Evolutionary conservation across 1,284 basidiomycete species (phyloP).

Genomic region (Austroboletus niveus): DNA sequence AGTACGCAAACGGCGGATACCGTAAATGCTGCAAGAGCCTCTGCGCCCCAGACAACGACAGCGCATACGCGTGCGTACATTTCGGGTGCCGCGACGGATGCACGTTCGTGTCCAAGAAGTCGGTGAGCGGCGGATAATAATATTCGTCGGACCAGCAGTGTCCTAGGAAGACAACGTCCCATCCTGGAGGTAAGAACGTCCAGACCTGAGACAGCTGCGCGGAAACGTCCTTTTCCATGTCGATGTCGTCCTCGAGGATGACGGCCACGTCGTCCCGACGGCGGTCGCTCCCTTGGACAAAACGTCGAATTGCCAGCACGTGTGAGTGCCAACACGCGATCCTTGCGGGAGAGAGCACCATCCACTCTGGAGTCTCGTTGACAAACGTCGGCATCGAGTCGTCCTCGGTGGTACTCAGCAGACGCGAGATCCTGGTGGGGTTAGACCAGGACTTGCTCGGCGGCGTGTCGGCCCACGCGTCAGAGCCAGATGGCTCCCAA

Average conservation of each 20-base stretch:
- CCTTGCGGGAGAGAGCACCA: constrained; percentile 54
- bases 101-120: constrained; percentile 25
- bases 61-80: constrained; percentile 68
- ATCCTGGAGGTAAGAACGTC: constrained; percentile 55
- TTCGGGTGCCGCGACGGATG: constrained; percentile 60
- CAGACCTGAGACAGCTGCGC: constrained; percentile 51
- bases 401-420: constrained; percentile 53
- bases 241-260: constrained; percentile 78
- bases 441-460: background rate
- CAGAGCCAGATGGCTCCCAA: constrained; percentile 35
- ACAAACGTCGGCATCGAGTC: constrained; percentile 39
- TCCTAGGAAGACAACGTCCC: constrained; percentile 78
- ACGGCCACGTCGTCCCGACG: constrained; percentile 40
- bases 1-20: constrained; percentile 68
- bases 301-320: constrained; percentile 47
- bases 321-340: constrained; percentile 80
- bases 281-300: constrained; percentile 33
- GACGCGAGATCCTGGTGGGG: constrained; percentile 4
- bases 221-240: constrained; percentile 70
- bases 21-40: constrained; percentile 53
- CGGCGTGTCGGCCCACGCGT: constrained; percentile 28
- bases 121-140: constrained; percentile 32
- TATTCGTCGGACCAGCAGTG: constrained; percentile 74
- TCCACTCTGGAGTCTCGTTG: constrained; percentile 42
- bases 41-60: constrained; percentile 54